Evolutionary conservation across 1,284 basidiomycete species (phyloP).

Genomic region (Blastosporella zonata): DNA sequence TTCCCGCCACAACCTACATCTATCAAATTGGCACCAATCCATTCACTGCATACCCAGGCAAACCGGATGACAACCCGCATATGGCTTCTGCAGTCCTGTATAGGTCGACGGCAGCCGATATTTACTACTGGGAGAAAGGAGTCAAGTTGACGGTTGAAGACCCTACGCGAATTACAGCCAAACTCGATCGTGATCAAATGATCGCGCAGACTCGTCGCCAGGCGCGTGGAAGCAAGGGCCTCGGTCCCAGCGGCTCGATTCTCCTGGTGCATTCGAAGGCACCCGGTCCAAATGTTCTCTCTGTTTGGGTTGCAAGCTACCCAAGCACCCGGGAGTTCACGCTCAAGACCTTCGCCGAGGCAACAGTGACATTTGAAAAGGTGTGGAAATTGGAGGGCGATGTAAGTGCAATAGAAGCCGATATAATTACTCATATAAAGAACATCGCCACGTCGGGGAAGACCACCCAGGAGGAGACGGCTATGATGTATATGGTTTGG

Average conservation of each 20-base stretch:
- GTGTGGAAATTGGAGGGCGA: conserved; percentile 2
- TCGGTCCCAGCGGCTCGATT: not conserved
- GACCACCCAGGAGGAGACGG: too few species aligned
- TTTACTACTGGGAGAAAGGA: too few species aligned
- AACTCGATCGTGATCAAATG: not conserved
- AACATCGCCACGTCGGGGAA: too few species aligned
- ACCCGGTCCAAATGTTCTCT: too few species aligned
- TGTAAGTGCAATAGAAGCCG: too few species aligned
- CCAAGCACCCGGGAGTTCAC: not conserved
- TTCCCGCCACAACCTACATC: not conserved
- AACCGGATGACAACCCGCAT: too few species aligned
- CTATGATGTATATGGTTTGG: too few species aligned
- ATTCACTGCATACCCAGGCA: too few species aligned
- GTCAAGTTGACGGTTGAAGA: not conserved
- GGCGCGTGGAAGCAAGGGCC: not conserved
- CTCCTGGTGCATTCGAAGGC: not conserved
- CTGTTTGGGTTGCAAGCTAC: not conserved
- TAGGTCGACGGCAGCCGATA: too few species aligned
- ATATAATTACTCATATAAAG: too few species aligned
- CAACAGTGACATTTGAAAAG: not conserved
- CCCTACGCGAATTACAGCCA: not conserved
- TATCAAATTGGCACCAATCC: not conserved
- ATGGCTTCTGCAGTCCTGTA: too few species aligned
- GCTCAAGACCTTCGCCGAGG: not conserved
- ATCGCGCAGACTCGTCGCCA: not conserved